Evolutionary conservation across 139 green algal genomes (phyloP).

Genomic region (Chlorella sp.): DNA sequence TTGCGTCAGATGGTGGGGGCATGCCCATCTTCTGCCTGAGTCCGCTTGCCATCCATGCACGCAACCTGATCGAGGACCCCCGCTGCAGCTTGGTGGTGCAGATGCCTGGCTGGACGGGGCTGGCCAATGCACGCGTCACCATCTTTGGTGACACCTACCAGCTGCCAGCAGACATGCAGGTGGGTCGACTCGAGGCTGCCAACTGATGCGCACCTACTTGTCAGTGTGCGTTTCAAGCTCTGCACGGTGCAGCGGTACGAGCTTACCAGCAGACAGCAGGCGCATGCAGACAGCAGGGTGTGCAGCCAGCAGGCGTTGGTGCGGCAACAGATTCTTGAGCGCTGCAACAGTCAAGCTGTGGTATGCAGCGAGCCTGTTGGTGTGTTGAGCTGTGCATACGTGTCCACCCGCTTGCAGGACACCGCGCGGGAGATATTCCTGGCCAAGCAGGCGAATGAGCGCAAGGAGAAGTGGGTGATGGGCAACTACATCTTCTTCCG

Average conservation of each 20-base stretch:
- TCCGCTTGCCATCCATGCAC: conserved; percentile 66
- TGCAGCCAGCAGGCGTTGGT: too few relatives aligned
- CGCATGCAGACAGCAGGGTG: too few relatives aligned
- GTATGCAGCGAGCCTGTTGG: too few relatives aligned
- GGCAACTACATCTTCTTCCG: conserved; percentile 83
- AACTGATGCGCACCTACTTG: too few relatives aligned
- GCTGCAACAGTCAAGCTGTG: too few relatives aligned
- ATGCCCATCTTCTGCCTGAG: conserved; percentile 85
- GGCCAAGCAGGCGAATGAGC: conserved; percentile 64
- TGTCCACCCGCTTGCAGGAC: too few relatives aligned
- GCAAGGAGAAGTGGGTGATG: conserved; percentile 59
- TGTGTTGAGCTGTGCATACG: too few relatives aligned
- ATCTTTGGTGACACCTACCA: conserved; percentile 97
- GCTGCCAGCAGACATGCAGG: conserved; percentile 78
- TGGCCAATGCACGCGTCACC: conserved; percentile 95
- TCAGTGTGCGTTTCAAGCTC: too few relatives aligned
- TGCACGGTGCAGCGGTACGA: too few relatives aligned
- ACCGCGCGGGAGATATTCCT: conserved; percentile 71
- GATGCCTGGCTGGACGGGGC: conserved; percentile 92
- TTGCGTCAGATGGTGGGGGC: conserved; percentile 87
- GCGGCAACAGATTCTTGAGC: too few relatives aligned
- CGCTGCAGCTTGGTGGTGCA: conserved; percentile 74
- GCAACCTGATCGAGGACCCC: conserved; percentile 41
- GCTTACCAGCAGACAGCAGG: too few relatives aligned
- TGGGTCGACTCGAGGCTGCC: too few relatives aligned